These are phyloP conservation scores for Penicillium polonicum DNA, from an alignment of 2,329 filamentous ascomycete species.

Conservation along the genomic window DNA sequence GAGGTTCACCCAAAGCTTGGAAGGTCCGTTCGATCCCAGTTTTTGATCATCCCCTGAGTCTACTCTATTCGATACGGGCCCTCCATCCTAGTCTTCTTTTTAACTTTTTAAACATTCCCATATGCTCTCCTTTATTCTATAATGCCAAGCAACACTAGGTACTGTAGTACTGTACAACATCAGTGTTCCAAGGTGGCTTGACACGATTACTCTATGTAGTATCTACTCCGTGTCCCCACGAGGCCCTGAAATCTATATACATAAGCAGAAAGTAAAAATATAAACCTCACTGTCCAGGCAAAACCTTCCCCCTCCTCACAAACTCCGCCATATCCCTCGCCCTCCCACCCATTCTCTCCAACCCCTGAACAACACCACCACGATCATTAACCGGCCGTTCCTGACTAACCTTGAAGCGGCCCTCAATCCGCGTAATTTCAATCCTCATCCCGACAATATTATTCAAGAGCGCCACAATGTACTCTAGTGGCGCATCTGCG, in stretches of 20 bases:
- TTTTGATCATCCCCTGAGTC: constrained; percentile 6
- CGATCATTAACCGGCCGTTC: constrained; percentile 18
- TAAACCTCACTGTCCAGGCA: background rate
- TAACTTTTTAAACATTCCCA: background rate
- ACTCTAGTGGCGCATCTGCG: constrained; percentile 17
- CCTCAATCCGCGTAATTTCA: constrained; percentile 21
- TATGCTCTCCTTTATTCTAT: too few relatives aligned
- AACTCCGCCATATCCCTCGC: constrained; percentile 20
- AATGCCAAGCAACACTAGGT: too few relatives aligned
- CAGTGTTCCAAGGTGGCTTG: background rate
- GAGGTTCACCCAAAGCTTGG: background rate
- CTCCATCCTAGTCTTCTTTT: background rate
- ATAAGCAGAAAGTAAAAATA: background rate
- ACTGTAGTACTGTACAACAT: too few relatives aligned
- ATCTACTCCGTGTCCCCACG: background rate
- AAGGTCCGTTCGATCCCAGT: background rate
- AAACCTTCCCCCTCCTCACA: constrained; percentile 12
- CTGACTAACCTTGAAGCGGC: constrained; percentile 25
- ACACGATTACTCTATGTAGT: background rate
- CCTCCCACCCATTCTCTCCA: constrained; percentile 9
- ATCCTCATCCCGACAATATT: constrained; percentile 21
- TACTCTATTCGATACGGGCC: constrained; percentile 16
- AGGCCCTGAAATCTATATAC: background rate
- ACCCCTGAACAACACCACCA: constrained; percentile 19
- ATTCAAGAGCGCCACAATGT: constrained; percentile 20